These are phyloP conservation scores for Lolium perenne DNA, from an alignment of 176 grass and related monocot species.

Conservation along the genomic window DNA sequence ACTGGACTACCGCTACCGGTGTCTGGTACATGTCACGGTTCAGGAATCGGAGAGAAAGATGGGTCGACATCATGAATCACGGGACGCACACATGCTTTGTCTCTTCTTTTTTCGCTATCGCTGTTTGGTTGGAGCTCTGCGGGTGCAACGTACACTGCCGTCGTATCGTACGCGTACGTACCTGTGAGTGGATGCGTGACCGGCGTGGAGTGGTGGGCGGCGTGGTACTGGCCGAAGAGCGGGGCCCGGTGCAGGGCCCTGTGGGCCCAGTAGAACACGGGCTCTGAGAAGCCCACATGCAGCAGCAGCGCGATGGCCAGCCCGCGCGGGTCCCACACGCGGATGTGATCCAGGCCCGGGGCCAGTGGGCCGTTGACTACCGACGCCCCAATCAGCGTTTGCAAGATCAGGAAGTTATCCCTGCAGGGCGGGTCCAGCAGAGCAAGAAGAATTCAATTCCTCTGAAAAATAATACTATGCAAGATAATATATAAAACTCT, in stretches of 20 bases:
- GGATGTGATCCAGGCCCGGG: slow-evolving; percentile 49
- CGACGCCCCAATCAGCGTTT: slow-evolving; percentile 61
- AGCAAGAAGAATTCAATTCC: not conserved
- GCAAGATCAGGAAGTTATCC: slow-evolving; percentile 89
- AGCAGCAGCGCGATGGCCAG: slow-evolving; percentile 62
- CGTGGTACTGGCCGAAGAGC: slow-evolving; percentile 69
- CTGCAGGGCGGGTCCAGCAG: slow-evolving; percentile 25
- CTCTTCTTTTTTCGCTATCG: not conserved
- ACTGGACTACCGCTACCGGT: not conserved
- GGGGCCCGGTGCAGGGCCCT: slow-evolving; percentile 60
- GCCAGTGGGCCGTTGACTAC: slow-evolving; percentile 47
- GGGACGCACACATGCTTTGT: not conserved
- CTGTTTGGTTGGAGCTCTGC: not conserved
- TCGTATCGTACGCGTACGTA: slow-evolving; percentile 1
- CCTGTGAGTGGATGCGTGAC: slow-evolving; percentile 77
- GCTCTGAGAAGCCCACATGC: slow-evolving; percentile 82
- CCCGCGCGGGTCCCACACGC: slow-evolving; percentile 56
- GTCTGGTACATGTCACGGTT: not conserved
- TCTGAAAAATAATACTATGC: not conserved
- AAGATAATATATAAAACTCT: not conserved
- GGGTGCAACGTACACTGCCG: not conserved
- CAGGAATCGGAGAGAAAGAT: not conserved
- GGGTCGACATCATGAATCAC: not conserved
- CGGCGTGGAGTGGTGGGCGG: slow-evolving; percentile 61
- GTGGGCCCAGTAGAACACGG: slow-evolving; percentile 83